Conservation (phyloP, 140 eudicot genomes). For the Stevia rebaudiana region DNA sequence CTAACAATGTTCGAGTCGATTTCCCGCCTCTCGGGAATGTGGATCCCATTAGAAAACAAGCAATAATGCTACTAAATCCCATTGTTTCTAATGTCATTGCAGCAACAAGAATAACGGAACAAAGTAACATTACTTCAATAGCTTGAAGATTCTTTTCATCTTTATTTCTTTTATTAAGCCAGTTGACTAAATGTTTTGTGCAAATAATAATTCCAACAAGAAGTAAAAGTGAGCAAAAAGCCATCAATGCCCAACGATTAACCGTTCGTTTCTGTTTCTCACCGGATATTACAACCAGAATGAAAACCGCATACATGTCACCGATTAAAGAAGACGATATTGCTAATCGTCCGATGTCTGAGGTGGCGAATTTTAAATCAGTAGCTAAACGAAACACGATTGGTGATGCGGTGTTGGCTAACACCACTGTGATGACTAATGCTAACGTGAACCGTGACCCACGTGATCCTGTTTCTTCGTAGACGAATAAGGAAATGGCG, state of each 20-base stretch:
- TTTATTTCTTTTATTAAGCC: slow-evolving; percentile 60
- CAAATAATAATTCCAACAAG: slow-evolving; percentile 37
- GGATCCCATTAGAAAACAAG: slow-evolving; percentile 69
- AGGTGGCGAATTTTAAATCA: slow-evolving; percentile 62
- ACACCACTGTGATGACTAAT: slow-evolving; percentile 45
- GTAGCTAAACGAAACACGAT: slow-evolving; percentile 64
- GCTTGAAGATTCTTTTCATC: slow-evolving; percentile 66
- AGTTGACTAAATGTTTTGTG: slow-evolving; percentile 41
- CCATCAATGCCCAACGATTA: slow-evolving; percentile 30
- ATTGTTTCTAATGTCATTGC: slow-evolving; percentile 64
- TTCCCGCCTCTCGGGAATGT: slow-evolving; percentile 85
- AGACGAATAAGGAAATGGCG: slow-evolving; percentile 52
- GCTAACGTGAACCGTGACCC: slow-evolving; percentile 43
- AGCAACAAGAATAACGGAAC: slow-evolving; percentile 50
- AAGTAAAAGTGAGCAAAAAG: slow-evolving; percentile 31
- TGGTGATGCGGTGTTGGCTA: slow-evolving; percentile 82
- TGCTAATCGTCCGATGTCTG: slow-evolving; percentile 80
- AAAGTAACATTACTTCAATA: slow-evolving; percentile 47
- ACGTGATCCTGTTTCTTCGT: slow-evolving; percentile 45
- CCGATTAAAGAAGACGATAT: slow-evolving; percentile 55
- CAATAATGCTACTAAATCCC: slow-evolving; percentile 72
- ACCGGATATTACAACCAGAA: slow-evolving; percentile 48
- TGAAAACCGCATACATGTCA: slow-evolving; percentile 50
- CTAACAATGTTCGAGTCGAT: slow-evolving; percentile 64
- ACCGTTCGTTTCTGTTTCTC: slow-evolving; percentile 20